phyloP scores from a whole-genome alignment of 371 early-diverging fungal genomes.

The Gilbertella persicaria region DNA sequence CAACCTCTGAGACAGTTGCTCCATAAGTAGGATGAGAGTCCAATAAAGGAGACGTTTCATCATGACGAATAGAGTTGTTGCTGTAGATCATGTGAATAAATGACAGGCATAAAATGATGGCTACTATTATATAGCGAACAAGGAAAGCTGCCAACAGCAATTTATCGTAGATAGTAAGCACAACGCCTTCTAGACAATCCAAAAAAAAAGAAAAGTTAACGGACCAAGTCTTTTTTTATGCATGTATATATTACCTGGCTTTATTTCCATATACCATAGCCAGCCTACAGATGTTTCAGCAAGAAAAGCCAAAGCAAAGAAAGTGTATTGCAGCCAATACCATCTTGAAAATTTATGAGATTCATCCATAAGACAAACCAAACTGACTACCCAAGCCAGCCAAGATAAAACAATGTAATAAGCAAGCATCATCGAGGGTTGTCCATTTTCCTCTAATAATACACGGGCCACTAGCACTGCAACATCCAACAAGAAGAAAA shows the following conservation, averaged over 20 bases:
- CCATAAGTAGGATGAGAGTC: conserved; percentile 18
- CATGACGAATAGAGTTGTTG: conserved; percentile 4
- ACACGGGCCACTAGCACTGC: conserved; percentile 33
- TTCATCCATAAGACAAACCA: conserved; percentile 32
- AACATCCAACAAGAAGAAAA: conserved; percentile 35
- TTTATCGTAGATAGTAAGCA: conserved; percentile 40
- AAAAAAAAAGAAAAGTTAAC: not conserved
- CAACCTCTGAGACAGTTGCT: conserved; percentile 9
- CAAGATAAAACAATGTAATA: conserved; percentile 42
- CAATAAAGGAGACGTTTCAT: conserved; percentile 15
- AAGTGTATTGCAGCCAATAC: conserved; percentile 50
- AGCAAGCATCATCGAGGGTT: conserved; percentile 30
- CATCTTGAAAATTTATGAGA: conserved; percentile 40
- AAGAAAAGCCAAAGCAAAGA: conserved; percentile 34
- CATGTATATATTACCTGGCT: conserved; percentile 27
- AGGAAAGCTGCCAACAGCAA: conserved; percentile 33
- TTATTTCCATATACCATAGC: conserved; percentile 41
- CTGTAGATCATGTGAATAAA: conserved; percentile 34
- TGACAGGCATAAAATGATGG: conserved; percentile 21
- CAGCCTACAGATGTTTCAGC: conserved; percentile 42
- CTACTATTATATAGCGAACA: conserved; percentile 33
- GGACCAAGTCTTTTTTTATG: conserved; percentile 15
- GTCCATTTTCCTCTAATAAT: conserved; percentile 22
- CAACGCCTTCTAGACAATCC: conserved; percentile 6
- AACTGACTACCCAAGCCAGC: conserved; percentile 39